These are phyloP conservation scores for Fragosphaeria purpurea DNA, from an alignment of 2,329 filamentous ascomycete species.

Conservation along the genomic window DNA sequence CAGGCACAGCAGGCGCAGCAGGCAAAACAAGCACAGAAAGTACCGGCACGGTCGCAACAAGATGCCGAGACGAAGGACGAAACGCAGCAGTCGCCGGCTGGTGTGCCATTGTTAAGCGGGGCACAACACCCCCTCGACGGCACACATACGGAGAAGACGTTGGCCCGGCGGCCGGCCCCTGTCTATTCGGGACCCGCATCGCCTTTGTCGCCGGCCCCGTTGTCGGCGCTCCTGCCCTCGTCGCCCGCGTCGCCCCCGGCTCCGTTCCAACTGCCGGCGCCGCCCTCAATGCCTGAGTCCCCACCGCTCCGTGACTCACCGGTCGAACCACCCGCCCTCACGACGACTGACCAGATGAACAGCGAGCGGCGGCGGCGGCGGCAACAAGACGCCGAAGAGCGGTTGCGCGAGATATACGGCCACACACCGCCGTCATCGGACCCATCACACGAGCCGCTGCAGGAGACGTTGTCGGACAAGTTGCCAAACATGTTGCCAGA, in stretches of 20 bases:
- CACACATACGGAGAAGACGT: background rate
- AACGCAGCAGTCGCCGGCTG: background rate
- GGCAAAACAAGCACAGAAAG: constrained; percentile 17
- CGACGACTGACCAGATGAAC: constrained; percentile 9
- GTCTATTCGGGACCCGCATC: too few species aligned
- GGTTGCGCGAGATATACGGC: constrained; percentile 45
- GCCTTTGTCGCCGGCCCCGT: too few species aligned
- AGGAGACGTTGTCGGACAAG: background rate
- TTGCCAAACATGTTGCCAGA: constrained; percentile 7
- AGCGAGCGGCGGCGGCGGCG: constrained; percentile 25
- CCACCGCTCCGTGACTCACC: constrained; percentile 11
- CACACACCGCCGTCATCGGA: constrained; percentile 15
- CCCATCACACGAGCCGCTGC: background rate
- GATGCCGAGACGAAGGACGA: constrained; percentile 22
- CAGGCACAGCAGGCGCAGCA: constrained; percentile 20
- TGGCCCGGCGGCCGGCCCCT: background rate
- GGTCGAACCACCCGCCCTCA: constrained; percentile 9
- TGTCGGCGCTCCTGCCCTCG: background rate
- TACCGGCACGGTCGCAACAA: constrained; percentile 16
- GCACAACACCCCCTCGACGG: constrained; percentile 4
- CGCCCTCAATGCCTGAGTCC: constrained; percentile 5
- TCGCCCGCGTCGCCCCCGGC: background rate
- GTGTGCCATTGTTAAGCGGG: too few species aligned
- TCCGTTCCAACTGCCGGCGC: constrained; percentile 6
- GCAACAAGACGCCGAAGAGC: constrained; percentile 36